Percentiles rank a stretch among this genome's conserved stretches.
phyloP scores from a whole-genome alignment of 2,329 filamentous ascomycete species.

The Aspergillus sp. region DNA sequence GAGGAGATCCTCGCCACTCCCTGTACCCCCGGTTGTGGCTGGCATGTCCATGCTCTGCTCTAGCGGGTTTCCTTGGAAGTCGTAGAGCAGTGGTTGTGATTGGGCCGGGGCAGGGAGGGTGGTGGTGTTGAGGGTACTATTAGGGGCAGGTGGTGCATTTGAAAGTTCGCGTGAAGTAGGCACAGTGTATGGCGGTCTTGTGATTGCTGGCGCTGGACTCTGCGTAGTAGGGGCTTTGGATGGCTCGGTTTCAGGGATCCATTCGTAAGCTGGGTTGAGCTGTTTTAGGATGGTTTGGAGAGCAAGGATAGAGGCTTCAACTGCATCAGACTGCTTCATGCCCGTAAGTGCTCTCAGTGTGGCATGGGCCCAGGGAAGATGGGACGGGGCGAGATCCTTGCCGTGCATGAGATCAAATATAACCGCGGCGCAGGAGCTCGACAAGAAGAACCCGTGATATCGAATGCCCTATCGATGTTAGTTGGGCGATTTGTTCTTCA shows the following conservation, averaged over 20 bases:
- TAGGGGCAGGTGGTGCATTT: neutral
- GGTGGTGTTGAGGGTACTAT: neutral
- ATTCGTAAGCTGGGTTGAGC: constrained; percentile 32
- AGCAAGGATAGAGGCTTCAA: constrained; percentile 28
- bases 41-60: constrained; percentile 23
- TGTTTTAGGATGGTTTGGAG: constrained; percentile 34
- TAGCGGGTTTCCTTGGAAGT: constrained; percentile 24
- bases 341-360: constrained; percentile 37
- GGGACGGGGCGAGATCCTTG: constrained; percentile 33
- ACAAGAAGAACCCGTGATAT: constrained; percentile 47
- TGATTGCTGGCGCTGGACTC: neutral
- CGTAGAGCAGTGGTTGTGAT: constrained; percentile 11
- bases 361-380: constrained; percentile 46
- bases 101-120: neutral
- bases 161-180: neutral
- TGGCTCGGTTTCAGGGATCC: constrained; percentile 11
- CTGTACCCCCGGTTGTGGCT: constrained; percentile 17
- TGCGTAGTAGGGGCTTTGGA: neutral
- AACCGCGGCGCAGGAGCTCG: constrained; percentile 43
- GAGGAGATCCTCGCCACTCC: constrained; percentile 32
- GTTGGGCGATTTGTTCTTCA: neutral
- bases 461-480: constrained; percentile 38
- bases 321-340: constrained; percentile 34
- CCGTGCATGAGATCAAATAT: constrained; percentile 47
- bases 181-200: neutral